A percentile compares a stretch with the other conserved stretches of the same genome.
phyloP scores from a whole-genome alignment of 495 filamentous ascomycete genomes.

The Penicillium ochrochloron region DNA sequence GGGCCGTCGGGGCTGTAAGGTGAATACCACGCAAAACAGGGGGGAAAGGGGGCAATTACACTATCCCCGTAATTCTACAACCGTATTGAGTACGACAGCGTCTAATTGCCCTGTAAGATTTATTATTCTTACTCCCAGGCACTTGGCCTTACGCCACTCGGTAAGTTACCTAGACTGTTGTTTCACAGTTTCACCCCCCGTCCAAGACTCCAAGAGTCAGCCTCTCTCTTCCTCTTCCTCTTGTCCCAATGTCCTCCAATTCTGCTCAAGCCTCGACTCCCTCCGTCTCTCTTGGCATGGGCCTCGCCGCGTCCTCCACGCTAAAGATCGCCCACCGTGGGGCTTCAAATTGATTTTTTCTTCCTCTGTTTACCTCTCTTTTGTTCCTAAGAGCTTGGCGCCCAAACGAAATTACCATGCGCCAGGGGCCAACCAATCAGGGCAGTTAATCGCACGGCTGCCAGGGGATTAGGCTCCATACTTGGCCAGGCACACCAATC shows the following conservation, averaged over 20 bases:
- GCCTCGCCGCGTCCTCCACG: constrained; percentile 3
- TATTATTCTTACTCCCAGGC: background rate
- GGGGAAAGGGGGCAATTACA: background rate
- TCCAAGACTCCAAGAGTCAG: background rate
- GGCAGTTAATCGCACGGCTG: background rate
- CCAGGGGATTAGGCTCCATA: constrained; percentile 10
- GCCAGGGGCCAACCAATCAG: constrained; percentile 24
- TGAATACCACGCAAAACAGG: constrained; percentile 5
- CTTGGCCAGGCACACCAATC: constrained; percentile 37
- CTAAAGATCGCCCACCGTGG: constrained; percentile 13
- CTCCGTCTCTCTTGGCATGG: constrained; percentile 12
- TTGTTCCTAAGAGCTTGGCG: constrained; percentile 17
- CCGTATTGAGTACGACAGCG: background rate
- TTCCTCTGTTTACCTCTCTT: constrained; percentile 13
- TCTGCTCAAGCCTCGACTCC: constrained; percentile 15
- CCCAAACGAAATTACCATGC: constrained; percentile 21
- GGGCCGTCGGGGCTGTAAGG: background rate
- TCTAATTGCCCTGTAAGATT: background rate
- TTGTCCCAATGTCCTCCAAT: background rate
- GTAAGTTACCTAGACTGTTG: background rate
- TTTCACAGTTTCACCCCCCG: background rate
- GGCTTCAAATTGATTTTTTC: constrained; percentile 5
- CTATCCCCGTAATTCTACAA: background rate
- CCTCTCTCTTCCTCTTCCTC: background rate
- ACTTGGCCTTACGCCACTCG: background rate